Percentiles rank a stretch among this genome's conserved stretches.
Evolutionary conservation across 495 filamentous ascomycete species (phyloP).

Genomic region (Lophiostoma macrostomum): DNA sequence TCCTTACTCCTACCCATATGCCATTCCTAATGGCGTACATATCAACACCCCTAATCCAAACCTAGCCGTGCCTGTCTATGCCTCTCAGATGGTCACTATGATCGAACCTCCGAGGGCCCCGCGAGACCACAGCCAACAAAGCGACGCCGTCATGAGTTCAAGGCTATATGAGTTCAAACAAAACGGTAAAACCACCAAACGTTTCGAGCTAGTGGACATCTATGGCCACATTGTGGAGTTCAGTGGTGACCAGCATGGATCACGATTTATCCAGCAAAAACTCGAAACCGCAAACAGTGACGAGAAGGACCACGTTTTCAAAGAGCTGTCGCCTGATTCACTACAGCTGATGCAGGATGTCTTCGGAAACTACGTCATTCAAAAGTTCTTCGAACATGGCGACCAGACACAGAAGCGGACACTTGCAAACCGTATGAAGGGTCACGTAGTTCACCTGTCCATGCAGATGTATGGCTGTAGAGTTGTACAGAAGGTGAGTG

Average conservation of each 20-base stretch:
- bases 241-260: slow-evolving; percentile 91
- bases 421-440: slow-evolving; percentile 81
- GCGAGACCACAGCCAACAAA: slow-evolving; percentile 58
- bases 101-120: slow-evolving; percentile 50
- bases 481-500: slow-evolving; percentile 82
- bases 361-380: slow-evolving; percentile 97
- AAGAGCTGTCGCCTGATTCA: slow-evolving; percentile 76
- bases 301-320: slow-evolving; percentile 92
- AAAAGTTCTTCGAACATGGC: slow-evolving; percentile 96
- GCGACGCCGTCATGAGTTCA: slow-evolving; percentile 62
- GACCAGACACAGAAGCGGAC: slow-evolving; percentile 90
- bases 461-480: slow-evolving; percentile 92
- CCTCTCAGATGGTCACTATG: slow-evolving; percentile 34
- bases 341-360: slow-evolving; percentile 92
- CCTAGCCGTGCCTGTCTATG: slow-evolving; percentile 26
- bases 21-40: slow-evolving; percentile 28
- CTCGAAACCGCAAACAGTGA: slow-evolving; percentile 94
- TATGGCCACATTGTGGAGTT: slow-evolving; percentile 90
- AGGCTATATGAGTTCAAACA: slow-evolving; percentile 77
- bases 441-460: slow-evolving; percentile 73
- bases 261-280: slow-evolving; percentile 93
- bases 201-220: slow-evolving; percentile 88
- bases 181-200: slow-evolving; percentile 71
- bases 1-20: slow-evolving; percentile 33
- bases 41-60: slow-evolving; percentile 35